Evolutionary conservation across 2,329 filamentous ascomycete species (phyloP).

Genomic region (Alternaria burnsii): DNA sequence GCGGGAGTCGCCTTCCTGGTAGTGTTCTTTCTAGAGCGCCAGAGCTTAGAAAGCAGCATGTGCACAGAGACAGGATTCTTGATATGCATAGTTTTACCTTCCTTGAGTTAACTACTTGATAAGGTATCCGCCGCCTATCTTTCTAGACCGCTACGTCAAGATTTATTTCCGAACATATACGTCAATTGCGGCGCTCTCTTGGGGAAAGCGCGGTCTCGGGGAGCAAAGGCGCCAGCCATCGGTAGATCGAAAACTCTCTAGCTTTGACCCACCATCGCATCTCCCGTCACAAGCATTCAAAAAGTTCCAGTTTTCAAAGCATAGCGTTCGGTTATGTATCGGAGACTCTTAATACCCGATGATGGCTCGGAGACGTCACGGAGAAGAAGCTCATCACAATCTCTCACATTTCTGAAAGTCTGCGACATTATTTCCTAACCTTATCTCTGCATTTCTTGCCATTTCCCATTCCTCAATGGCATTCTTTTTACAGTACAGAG

Average conservation of each 20-base stretch:
- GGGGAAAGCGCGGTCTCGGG: conserved; percentile 2
- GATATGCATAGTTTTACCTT: background rate
- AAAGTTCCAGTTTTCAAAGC: conserved; percentile 7
- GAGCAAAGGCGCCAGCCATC: conserved; percentile 9
- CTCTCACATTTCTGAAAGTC: background rate
- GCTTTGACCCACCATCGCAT: conserved; percentile 3
- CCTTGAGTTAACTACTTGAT: background rate
- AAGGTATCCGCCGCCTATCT: background rate
- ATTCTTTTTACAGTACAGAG: conserved; percentile 11
- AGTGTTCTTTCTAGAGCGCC: background rate
- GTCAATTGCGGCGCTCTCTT: background rate
- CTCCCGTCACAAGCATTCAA: conserved; percentile 4
- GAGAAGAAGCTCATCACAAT: conserved; percentile 4
- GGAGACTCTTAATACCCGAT: background rate
- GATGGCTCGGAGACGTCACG: conserved; percentile 6
- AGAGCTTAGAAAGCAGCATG: background rate
- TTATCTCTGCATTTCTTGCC: background rate
- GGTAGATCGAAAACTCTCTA: conserved; percentile 1
- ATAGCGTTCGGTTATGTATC: background rate
- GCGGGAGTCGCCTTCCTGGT: background rate
- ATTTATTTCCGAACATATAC: background rate
- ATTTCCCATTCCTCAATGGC: conserved; percentile 1
- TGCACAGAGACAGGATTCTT: background rate
- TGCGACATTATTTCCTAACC: background rate
- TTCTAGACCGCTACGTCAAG: background rate